Evolutionary conservation across 2,329 filamentous ascomycete genomes (phyloP), one percentile per base, ranked within the genome.

Genomic region (Zymoseptoria pseudotritici): DNA sequence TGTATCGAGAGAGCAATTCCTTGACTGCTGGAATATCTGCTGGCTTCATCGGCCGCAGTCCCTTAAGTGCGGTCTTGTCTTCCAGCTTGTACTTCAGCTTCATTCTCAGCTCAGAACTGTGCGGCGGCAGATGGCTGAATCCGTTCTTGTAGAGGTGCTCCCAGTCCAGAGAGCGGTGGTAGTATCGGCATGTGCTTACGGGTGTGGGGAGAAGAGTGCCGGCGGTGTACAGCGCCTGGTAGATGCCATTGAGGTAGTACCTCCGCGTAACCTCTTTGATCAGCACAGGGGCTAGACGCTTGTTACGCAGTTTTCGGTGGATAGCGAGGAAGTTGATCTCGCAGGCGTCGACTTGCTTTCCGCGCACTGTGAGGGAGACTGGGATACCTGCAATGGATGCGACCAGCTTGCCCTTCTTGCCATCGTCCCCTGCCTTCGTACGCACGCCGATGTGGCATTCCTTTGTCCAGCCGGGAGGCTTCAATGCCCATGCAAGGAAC

Each of bases 291-390:
- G 94, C 87, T 51, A 99, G 85, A 57, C 94, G 87, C 80, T 97
- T 97, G 60, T 89, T 86, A 55, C 94, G 90, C 31, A 99, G 85
- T 78, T 97, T 97, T 82, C 97, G 97, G 82, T 99, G 94, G 58
- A 99, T 88, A 71, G 92, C 96, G 66, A 99, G 86, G 77, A 97
- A 99, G 80, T 99, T 99, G 77, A 99, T 94, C 75, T 99, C 94
- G 54, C 90, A 91, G 67, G 89, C 87, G 63, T 86, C 84, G 61
- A 99, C 77, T 59, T 83, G 78, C 61, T 89, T 89, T 61, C 88
- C 80, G 64, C 92, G 89, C 51, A 99, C 86, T 56, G 88, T 86
- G 59, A 99, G 80, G 65, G 87, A 83, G 61, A 94, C 87, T 0
- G 94, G 94, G 53, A 97, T 90, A 67, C 91, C 94, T 50, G 91